Percentiles rank a stretch among this genome's conserved stretches.
These are phyloP conservation scores for Talaromyces islandicus DNA, from an alignment of 2,329 filamentous ascomycete genomes.

Conservation along the genomic window DNA sequence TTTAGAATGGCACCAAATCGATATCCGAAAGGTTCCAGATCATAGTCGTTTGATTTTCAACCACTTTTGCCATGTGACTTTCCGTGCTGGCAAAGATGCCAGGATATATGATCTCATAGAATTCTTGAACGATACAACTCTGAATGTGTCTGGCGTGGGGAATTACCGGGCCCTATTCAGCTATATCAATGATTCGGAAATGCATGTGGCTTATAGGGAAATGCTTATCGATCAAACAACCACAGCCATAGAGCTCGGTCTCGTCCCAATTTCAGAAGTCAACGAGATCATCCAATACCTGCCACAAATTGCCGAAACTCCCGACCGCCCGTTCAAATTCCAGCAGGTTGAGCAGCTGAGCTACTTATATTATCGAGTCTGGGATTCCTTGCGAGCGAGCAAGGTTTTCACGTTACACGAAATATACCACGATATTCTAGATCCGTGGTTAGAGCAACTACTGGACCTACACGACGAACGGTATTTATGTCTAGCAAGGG, in stretches of 20 bases:
- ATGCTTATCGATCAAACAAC: constrained; percentile 21
- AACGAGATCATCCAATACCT: constrained; percentile 21
- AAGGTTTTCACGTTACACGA: constrained; percentile 28
- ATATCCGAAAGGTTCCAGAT: constrained; percentile 28
- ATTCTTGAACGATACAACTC: constrained; percentile 30
- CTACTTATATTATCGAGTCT: constrained; percentile 25
- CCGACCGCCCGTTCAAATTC: constrained; percentile 12
- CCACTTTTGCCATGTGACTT: constrained; percentile 15
- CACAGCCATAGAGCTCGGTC: constrained; percentile 28
- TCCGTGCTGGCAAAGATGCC: neutral
- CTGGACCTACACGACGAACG: constrained; percentile 3
- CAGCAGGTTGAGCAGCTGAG: constrained; percentile 13
- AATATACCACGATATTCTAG: constrained; percentile 22
- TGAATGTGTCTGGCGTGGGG: constrained; percentile 30
- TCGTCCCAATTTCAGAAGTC: constrained; percentile 28
- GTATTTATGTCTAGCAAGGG: constrained; percentile 2
- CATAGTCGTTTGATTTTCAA: constrained; percentile 31
- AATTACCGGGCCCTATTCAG: constrained; percentile 29
- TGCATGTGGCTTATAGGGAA: constrained; percentile 14
- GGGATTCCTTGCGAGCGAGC: constrained; percentile 31
- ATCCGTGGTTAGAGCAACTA: constrained; percentile 27
- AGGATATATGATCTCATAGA: constrained; percentile 20
- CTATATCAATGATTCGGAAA: constrained; percentile 16
- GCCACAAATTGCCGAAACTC: neutral
- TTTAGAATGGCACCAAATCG: constrained; percentile 22